Conservation (phyloP, 345 rosid genomes). For the Rubroshorea leprosula region DNA sequence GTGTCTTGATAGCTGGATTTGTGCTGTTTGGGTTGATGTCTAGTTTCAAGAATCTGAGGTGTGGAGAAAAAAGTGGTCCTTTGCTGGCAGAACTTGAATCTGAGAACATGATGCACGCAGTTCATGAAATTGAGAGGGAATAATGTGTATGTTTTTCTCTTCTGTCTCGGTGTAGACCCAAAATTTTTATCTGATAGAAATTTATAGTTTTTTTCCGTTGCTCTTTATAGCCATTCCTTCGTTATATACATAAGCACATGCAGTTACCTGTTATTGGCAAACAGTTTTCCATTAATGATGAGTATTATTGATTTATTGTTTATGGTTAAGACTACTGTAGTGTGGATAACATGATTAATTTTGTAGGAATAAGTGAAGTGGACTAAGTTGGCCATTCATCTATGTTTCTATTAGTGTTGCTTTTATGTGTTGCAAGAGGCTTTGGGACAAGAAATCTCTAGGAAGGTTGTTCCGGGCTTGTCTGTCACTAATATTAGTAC, state of each 20-base stretch:
- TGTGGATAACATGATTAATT: not conserved
- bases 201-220: constrained; percentile 2
- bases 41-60: constrained; percentile 25
- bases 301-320: no score
- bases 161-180: constrained; percentile 6
- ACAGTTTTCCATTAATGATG: no score
- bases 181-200: constrained; percentile 14
- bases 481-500: no score
- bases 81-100: constrained; percentile 36
- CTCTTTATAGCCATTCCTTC: no score
- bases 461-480: no score
- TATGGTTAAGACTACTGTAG: no score
- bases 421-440: no score
- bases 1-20: constrained; percentile 29
- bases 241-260: no score
- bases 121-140: constrained; percentile 37
- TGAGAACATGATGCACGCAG: constrained; percentile 20
- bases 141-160: constrained; percentile 17
- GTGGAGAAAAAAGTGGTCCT: constrained; percentile 35
- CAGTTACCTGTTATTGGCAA: not conserved
- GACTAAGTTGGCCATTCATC: no score
- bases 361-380: no score
- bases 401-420: no score
- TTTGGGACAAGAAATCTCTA: no score
- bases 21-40: constrained; percentile 31